Percentiles rank a stretch among this genome's conserved stretches.
Conservation (phyloP, 1,284 basidiomycete species). For the Vanrija sp. region DNA sequence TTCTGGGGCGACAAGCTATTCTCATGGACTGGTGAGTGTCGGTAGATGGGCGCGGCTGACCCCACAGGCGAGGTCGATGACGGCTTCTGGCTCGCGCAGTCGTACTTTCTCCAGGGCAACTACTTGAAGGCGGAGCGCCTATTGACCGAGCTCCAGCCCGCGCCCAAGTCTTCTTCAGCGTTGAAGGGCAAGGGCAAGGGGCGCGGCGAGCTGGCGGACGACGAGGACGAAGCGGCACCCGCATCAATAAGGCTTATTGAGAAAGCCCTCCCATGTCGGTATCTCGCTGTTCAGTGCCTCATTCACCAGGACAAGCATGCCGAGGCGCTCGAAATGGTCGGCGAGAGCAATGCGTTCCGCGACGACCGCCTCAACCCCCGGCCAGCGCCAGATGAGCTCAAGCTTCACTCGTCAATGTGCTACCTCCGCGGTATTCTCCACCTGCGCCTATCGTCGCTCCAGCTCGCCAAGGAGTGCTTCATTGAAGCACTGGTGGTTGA, state of each 20-base stretch:
- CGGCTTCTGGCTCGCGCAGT: slow-evolving; percentile 98
- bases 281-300: slow-evolving; percentile 90
- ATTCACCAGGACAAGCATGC: slow-evolving; percentile 89
- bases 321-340: slow-evolving; percentile 89
- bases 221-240: slow-evolving; percentile 1
- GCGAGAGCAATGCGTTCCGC: slow-evolving; percentile 81
- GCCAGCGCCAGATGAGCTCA: slow-evolving; percentile 80
- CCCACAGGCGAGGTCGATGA: slow-evolving; percentile 83
- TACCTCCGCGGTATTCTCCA: slow-evolving; percentile 88
- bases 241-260: slow-evolving; percentile 60
- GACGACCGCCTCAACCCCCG: background rate
- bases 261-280: slow-evolving; percentile 85
- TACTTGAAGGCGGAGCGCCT: slow-evolving; percentile 91
- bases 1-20: slow-evolving; percentile 98
- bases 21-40: slow-evolving; percentile 82
- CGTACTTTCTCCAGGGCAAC: slow-evolving; percentile 90
- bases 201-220: slow-evolving; percentile 1
- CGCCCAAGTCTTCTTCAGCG: slow-evolving; percentile 15
- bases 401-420: slow-evolving; percentile 95
- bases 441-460: slow-evolving; percentile 83
- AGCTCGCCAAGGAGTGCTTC: slow-evolving; percentile 86
- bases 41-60: background rate
- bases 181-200: slow-evolving; percentile 18
- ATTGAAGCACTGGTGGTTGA: slow-evolving; percentile 92
- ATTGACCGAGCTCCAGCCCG: slow-evolving; percentile 64